Conservation (phyloP, 2,329 filamentous ascomycete species). For the Pseudocercospora pini-densiflorae region DNA sequence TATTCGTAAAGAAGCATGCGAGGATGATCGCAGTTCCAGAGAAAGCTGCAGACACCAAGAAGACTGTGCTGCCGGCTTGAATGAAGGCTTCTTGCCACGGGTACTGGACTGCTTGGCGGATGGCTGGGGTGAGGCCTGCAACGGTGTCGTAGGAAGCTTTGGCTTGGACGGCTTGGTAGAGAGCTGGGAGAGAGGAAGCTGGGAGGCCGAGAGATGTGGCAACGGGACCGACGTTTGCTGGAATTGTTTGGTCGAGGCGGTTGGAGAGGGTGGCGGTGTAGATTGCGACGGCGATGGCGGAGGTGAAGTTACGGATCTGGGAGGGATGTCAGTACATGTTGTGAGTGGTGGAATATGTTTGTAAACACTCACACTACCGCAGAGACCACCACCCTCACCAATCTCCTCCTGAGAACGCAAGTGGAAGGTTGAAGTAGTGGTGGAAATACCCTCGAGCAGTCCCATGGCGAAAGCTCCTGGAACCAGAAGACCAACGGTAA, state of each 20-base stretch:
- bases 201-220: constrained; percentile 18
- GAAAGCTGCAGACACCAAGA: constrained; percentile 4
- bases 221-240: constrained; percentile 17
- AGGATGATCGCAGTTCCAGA: constrained; percentile 5
- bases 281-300: constrained; percentile 43
- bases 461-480: constrained; percentile 4
- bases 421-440: constrained; percentile 1
- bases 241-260: constrained; percentile 12
- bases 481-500: constrained; percentile 6
- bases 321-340: neutral
- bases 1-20: constrained; percentile 3
- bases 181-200: constrained; percentile 10
- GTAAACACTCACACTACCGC: neutral
- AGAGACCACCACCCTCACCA: constrained; percentile 12
- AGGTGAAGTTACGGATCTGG: constrained; percentile 29
- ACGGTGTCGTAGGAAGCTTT: neutral
- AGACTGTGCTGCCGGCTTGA: neutral
- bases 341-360: neutral
- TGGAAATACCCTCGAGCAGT: neutral
- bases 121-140: neutral
- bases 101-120: neutral
- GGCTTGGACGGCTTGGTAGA: constrained; percentile 9
- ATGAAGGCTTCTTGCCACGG: constrained; percentile 2
- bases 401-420: constrained; percentile 15
- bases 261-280: constrained; percentile 42